These are phyloP conservation scores for Vigna nakashimae DNA, from an alignment of 306 rosid genomes.

Conservation along the genomic window DNA sequence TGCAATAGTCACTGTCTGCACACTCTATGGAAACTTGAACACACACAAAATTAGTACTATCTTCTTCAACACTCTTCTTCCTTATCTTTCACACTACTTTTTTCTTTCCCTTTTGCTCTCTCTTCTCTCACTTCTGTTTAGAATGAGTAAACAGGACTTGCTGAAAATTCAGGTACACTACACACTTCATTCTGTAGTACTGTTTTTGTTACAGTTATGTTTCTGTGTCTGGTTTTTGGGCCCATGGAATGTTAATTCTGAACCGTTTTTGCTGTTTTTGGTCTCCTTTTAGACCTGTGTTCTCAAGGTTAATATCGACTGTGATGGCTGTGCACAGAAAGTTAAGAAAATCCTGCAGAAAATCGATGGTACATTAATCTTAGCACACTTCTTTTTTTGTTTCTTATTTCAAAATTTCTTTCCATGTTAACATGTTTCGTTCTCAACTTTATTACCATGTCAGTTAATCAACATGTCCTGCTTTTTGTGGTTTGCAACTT, in stretches of 20 bases:
- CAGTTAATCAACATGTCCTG: too few relatives aligned
- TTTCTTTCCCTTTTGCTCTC: not conserved
- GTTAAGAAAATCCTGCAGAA: conserved; percentile 73
- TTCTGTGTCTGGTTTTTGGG: not conserved
- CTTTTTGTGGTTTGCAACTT: not conserved
- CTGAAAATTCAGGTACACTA: conserved; percentile 62
- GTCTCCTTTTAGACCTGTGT: conserved; percentile 59
- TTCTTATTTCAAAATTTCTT: not conserved
- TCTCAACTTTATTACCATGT: not conserved
- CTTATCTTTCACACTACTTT: not conserved
- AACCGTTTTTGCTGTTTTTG: not conserved
- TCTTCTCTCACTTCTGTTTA: not conserved
- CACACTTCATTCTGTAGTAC: not conserved
- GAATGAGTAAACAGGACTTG: conserved; percentile 70
- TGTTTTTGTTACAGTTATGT: not conserved
- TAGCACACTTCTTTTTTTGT: not conserved
- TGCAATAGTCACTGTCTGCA: not conserved
- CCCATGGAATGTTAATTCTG: not conserved
- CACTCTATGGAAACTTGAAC: not conserved
- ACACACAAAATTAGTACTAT: too few relatives aligned
- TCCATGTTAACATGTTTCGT: not conserved
- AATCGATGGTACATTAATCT: conserved; percentile 60
- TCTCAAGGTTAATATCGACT: conserved; percentile 72
- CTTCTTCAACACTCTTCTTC: not conserved
- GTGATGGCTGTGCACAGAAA: conserved; percentile 76